Base-by-base conservation (phyloP, 768 basidiomycete genomes). In the Agaricus bisporus region DNA sequence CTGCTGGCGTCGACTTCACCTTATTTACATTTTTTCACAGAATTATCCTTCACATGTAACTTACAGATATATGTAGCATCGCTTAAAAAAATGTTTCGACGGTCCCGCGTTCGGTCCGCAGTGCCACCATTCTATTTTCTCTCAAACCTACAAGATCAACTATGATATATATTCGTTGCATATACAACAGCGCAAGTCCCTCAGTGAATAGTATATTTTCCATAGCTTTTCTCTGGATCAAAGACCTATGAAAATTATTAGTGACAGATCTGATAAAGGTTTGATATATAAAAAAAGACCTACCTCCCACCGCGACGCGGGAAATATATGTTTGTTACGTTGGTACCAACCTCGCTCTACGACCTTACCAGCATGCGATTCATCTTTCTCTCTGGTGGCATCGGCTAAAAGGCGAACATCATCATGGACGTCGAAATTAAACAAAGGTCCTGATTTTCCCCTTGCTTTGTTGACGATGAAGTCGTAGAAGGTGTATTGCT, bases 341-440 rank as follows among this genome's bases (percentile, higher is more conserved):
- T 94, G 88, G 65, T 98, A 97, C 78, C 89, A 99, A 56, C 88
- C 88, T 58, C 97, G 73, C 69, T 98, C 97, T 5, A 98, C 95
- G 9, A 99, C 97, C 66, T 99, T 99, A 2, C 97, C 97, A 0
- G 97, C 97, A 64, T 99, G 97, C 15, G 91, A 94, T 68, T 99
- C 97, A 61, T 99, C 94, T 70, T 98, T 98, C 70, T 99, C 97
- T 60, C 86, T 82, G 1, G 94, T 92, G 2, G 95, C 97, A 64
- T 99, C 97, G 20, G 91, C 86, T 18, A 98, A 76, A 58, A 99
- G 69, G 15, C 97, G 88, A 4, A 99, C 91, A 66, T 99, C 97
- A 65, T 99, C 97, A 67, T 99, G 97, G 5, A 98, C 97, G 68
- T 99, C 97, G 64, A 99, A 99, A 68, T 89, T 97, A 74, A 99